phyloP scores from a whole-genome alignment of 768 basidiomycete species.

The Gymnopilus dilepis region DNA sequence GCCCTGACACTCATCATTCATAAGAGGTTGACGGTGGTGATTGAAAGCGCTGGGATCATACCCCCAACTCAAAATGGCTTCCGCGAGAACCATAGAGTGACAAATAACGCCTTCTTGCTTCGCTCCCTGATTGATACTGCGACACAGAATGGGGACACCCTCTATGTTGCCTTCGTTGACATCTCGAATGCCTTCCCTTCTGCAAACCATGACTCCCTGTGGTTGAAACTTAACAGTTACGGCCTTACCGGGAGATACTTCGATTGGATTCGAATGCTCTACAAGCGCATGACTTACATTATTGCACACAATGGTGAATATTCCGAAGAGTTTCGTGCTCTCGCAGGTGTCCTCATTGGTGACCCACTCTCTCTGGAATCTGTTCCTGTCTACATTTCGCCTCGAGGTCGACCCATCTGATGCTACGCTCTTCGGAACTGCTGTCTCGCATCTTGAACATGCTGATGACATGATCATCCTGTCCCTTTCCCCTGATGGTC shows the following conservation, averaged over 20 bases:
- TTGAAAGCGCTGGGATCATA: not conserved
- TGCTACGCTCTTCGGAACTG: too few relatives aligned
- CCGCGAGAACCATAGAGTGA: not conserved
- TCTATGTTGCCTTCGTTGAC: not conserved
- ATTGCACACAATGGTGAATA: too few relatives aligned
- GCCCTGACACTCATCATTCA: constrained; percentile 1
- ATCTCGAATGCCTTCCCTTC: not conserved
- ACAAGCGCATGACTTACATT: not conserved
- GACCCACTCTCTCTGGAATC: not conserved
- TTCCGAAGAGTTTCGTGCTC: not conserved
- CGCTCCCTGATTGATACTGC: too few relatives aligned
- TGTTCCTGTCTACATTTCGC: not conserved
- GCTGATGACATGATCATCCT: too few relatives aligned
- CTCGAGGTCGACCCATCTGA: not conserved
- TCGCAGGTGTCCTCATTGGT: not conserved
- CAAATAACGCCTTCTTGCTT: too few relatives aligned
- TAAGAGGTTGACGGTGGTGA: not conserved
- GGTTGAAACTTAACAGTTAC: not conserved
- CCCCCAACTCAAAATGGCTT: constrained; percentile 1
- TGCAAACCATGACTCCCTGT: not conserved
- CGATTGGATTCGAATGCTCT: not conserved
- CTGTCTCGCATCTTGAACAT: too few relatives aligned
- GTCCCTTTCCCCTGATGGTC: not conserved
- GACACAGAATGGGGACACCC: too few relatives aligned
- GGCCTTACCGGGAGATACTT: not conserved